Evolutionary conservation across 148 eudicot species (phyloP).

Genomic region (Rhododendron simsii): DNA sequence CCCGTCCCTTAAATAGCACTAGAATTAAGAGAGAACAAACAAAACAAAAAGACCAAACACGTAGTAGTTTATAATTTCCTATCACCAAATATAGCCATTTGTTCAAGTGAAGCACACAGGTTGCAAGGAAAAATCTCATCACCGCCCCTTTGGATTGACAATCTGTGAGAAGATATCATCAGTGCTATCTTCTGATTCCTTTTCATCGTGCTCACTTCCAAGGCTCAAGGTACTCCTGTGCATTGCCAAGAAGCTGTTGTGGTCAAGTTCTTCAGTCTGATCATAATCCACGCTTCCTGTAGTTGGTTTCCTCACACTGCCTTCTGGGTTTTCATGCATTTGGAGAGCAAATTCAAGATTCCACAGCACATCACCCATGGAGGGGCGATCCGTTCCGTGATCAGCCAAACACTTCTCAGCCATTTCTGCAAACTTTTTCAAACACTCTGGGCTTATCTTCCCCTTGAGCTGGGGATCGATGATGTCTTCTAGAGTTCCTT

Average conservation of each 20-base stretch:
- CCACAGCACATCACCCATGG: constrained; percentile 52
- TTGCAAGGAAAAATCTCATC: constrained; percentile 5
- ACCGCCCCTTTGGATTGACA: constrained; percentile 33
- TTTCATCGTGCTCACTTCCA: constrained; percentile 23
- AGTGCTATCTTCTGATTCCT: constrained; percentile 12
- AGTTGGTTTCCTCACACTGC: constrained; percentile 1
- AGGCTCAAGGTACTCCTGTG: constrained; percentile 39
- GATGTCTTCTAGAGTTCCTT: constrained; percentile 32
- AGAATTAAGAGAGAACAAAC: background rate
- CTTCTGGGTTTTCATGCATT: constrained; percentile 22
- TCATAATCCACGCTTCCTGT: constrained; percentile 9
- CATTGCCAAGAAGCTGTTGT: constrained; percentile 27
- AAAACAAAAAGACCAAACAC: background rate
- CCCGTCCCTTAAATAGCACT: background rate
- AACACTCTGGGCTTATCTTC: constrained; percentile 31
- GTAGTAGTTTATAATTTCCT: background rate
- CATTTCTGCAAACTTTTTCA: constrained; percentile 37
- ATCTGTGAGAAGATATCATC: constrained; percentile 43
- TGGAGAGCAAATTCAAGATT: constrained; percentile 39
- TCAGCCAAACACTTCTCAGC: constrained; percentile 44
- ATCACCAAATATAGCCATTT: background rate
- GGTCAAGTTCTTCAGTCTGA: constrained; percentile 12
- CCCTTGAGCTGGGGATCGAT: constrained; percentile 49
- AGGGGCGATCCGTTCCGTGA: constrained; percentile 43
- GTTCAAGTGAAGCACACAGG: background rate